These are phyloP conservation scores for Suillus alpinus DNA, from an alignment of 768 basidiomycete species.

Conservation along the genomic window DNA sequence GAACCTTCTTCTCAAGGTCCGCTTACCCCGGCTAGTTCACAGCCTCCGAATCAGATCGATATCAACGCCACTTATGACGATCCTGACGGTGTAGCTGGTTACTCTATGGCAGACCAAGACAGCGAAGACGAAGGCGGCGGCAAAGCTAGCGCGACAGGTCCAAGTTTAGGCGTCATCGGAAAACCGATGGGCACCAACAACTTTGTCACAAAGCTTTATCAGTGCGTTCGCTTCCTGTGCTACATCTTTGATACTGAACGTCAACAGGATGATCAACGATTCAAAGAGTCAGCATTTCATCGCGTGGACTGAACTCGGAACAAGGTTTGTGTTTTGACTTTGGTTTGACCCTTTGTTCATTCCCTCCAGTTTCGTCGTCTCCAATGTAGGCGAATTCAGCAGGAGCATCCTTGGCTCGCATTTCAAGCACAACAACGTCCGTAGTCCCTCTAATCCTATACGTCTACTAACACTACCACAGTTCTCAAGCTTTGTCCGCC, in stretches of 20 bases:
- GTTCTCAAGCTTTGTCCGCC: constrained; percentile 94
- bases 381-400: constrained; percentile 84
- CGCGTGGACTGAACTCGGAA: constrained; percentile 78
- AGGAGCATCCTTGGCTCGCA: constrained; percentile 80
- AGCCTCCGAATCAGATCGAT: constrained; percentile 25
- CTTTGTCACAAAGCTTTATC: constrained; percentile 86
- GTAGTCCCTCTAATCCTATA: constrained; percentile 25
- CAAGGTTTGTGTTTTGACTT: constrained; percentile 30
- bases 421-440: constrained; percentile 87
- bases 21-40: constrained; percentile 18
- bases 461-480: constrained; percentile 28
- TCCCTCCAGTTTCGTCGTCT: constrained; percentile 66
- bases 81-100: constrained; percentile 43
- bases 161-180: constrained; percentile 55
- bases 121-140: constrained; percentile 7
- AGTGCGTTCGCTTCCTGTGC: constrained; percentile 45
- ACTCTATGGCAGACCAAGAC: constrained; percentile 17
- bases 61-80: constrained; percentile 53
- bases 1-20: constrained; percentile 23
- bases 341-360: background rate
- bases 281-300: constrained; percentile 78
- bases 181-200: constrained; percentile 73
- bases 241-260: background rate
- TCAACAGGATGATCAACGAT: constrained; percentile 79
- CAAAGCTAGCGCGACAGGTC: constrained; percentile 20